Conservation (phyloP, 345 rosid genomes). For the Firmiana major region DNA sequence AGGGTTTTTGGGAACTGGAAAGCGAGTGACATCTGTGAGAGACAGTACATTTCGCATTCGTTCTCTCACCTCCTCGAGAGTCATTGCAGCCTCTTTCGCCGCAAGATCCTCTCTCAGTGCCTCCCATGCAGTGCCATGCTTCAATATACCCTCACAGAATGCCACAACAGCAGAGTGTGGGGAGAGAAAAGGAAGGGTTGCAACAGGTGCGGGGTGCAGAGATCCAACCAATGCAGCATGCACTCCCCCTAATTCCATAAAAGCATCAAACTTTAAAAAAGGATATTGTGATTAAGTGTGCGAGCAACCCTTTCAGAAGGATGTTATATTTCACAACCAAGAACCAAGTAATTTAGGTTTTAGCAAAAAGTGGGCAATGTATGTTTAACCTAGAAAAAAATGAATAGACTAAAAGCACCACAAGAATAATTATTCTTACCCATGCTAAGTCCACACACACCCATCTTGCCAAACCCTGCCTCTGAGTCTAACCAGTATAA, state of each 20-base stretch:
- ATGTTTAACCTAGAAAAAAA: neutral
- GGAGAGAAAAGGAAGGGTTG: slow-evolving; percentile 94
- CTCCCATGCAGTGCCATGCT: slow-evolving; percentile 98
- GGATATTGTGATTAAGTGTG: neutral
- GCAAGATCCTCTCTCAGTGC: slow-evolving; percentile 91
- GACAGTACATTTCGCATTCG: slow-evolving; percentile 89
- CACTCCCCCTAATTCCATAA: slow-evolving; percentile 70
- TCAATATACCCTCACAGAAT: slow-evolving; percentile 92
- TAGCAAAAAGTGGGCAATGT: neutral
- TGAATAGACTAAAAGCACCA: neutral
- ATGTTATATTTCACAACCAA: neutral
- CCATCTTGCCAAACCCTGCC: slow-evolving; percentile 93
- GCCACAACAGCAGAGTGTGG: slow-evolving; percentile 99
- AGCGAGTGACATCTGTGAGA: slow-evolving; percentile 97
- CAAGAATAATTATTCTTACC: slow-evolving; percentile 45
- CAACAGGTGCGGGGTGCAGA: slow-evolving; percentile 92
- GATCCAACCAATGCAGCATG: slow-evolving; percentile 99
- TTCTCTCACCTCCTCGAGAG: slow-evolving; percentile 90
- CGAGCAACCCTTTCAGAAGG: neutral
- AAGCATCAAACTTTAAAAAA: slow-evolving; percentile 18
- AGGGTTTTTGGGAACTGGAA: slow-evolving; percentile 85
- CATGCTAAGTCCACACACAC: slow-evolving; percentile 98
- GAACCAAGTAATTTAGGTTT: neutral
- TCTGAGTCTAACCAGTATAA: slow-evolving; percentile 80
- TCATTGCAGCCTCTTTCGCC: slow-evolving; percentile 59